These are phyloP conservation scores for Platanthera zijinensis DNA, from an alignment of 106 monocot genomes.

Conservation along the genomic window DNA sequence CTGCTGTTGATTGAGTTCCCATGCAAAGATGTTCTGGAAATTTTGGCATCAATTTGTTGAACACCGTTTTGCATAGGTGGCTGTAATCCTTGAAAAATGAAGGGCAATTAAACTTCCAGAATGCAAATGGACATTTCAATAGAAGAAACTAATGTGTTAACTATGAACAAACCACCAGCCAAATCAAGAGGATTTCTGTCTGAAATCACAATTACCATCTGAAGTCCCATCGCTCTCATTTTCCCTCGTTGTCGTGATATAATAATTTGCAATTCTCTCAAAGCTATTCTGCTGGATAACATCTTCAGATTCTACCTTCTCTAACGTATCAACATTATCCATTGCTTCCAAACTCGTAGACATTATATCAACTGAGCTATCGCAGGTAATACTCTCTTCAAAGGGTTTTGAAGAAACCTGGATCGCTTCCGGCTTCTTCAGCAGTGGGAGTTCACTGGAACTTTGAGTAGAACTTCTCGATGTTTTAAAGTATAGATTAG, in stretches of 20 bases:
- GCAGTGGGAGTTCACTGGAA: conserved; percentile 34
- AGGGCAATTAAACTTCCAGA: conserved; percentile 15
- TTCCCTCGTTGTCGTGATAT: not conserved
- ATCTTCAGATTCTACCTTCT: conserved; percentile 5
- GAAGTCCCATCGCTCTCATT: conserved; percentile 7
- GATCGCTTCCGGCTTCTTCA: conserved; percentile 66
- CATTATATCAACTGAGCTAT: not conserved
- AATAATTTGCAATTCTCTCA: conserved; percentile 2
- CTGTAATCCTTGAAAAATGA: conserved; percentile 36
- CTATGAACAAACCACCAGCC: conserved; percentile 8
- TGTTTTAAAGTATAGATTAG: conserved; percentile 66
- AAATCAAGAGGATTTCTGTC: conserved; percentile 6
- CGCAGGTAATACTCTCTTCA: conserved; percentile 14
- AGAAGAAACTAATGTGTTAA: conserved; percentile 15
- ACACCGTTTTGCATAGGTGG: conserved; percentile 16
- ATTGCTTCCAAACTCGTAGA: not conserved
- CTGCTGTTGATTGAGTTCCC: not conserved
- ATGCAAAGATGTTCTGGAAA: conserved; percentile 9
- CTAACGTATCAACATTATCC: not conserved
- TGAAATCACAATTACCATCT: conserved; percentile 4
- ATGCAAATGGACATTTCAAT: not conserved
- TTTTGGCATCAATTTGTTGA: conserved; percentile 13
- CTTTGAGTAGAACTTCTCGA: conserved; percentile 33
- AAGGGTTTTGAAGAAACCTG: conserved; percentile 17
- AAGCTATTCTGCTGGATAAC: conserved; percentile 3